phyloP scores from a whole-genome alignment of 768 basidiomycete genomes.

The Asterophora lycoperdoides region DNA sequence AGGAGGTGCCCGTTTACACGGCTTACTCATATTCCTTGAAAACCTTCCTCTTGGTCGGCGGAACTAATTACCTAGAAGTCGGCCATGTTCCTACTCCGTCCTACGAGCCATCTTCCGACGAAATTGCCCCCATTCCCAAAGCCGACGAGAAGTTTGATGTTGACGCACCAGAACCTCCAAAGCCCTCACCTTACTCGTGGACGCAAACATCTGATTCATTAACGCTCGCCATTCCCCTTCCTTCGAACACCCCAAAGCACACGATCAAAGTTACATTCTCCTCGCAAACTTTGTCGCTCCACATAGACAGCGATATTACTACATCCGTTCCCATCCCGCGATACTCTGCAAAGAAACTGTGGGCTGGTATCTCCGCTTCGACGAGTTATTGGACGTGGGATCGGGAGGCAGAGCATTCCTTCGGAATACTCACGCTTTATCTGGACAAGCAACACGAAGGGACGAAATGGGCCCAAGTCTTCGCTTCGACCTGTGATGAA shows the following conservation, averaged over 20 bases:
- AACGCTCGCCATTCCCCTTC: conserved; percentile 82
- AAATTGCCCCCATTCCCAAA: conserved; percentile 67
- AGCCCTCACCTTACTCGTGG: conserved; percentile 88
- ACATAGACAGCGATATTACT: conserved; percentile 41
- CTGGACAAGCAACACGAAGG: conserved; percentile 83
- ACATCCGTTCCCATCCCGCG: conserved; percentile 43
- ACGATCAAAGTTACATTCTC: conserved; percentile 68
- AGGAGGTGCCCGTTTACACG: conserved; percentile 62
- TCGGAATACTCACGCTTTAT: conserved; percentile 75
- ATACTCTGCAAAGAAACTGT: conserved; percentile 61
- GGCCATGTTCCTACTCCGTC: conserved; percentile 26
- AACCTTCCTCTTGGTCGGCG: conserved; percentile 55
- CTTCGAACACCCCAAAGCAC: conserved; percentile 57
- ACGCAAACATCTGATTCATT: conserved; percentile 81
- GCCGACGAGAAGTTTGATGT: conserved; percentile 52
- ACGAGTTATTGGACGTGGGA: conserved; percentile 96
- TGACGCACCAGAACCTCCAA: conserved; percentile 30
- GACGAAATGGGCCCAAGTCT: conserved; percentile 85
- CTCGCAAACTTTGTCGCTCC: conserved; percentile 58
- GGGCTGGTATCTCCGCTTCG: conserved; percentile 74
- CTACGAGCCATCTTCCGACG: conserved; percentile 61
- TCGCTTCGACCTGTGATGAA: conserved; percentile 47
- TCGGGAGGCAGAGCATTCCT: conserved; percentile 60
- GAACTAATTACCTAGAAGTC: conserved; percentile 48
- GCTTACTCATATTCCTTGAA: conserved; percentile 41